Conservation (phyloP, 2,329 filamentous ascomycete genomes). For the Coniochaeta prunicola region DNA sequence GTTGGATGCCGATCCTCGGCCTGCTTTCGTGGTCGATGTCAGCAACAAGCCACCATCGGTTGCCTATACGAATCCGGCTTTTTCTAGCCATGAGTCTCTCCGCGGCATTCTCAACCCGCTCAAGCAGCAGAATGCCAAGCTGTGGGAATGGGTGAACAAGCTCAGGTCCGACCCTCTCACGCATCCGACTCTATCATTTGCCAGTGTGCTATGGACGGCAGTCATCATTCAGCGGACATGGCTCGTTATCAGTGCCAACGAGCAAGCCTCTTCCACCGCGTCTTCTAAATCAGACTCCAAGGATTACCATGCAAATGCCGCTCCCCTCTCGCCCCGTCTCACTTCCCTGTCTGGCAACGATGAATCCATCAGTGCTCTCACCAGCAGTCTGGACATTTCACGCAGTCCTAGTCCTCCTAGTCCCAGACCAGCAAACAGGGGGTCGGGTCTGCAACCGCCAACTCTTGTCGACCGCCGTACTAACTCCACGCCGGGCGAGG, state of each 20-base stretch:
- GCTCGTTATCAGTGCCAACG: slow-evolving; percentile 25
- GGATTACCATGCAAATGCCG: not conserved
- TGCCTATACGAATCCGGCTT: slow-evolving; percentile 22
- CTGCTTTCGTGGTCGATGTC: slow-evolving; percentile 20
- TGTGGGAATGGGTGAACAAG: slow-evolving; percentile 21
- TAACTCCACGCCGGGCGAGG: slow-evolving; percentile 8
- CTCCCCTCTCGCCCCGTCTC: not conserved
- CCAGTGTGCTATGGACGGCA: slow-evolving; percentile 23
- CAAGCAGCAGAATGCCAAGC: slow-evolving; percentile 12
- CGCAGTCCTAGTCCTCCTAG: slow-evolving; percentile 5
- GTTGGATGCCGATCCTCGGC: slow-evolving; percentile 29
- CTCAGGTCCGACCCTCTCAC: slow-evolving; percentile 4
- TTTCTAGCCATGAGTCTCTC: slow-evolving; percentile 13
- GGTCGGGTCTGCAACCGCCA: not conserved
- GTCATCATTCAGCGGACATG: slow-evolving; percentile 21
- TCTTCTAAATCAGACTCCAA: slow-evolving; percentile 2
- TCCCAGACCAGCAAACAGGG: slow-evolving; percentile 2
- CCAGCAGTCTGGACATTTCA: not conserved
- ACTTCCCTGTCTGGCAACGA: not conserved
- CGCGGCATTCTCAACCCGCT: slow-evolving; percentile 14
- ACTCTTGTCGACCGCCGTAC: slow-evolving; percentile 6
- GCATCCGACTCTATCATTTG: slow-evolving; percentile 17
- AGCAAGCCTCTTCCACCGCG: slow-evolving; percentile 11
- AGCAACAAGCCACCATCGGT: slow-evolving; percentile 16
- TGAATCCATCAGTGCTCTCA: not conserved